Conservation (phyloP, 805 yeast genomes). For the Maudiozyma barnettii region DNA sequence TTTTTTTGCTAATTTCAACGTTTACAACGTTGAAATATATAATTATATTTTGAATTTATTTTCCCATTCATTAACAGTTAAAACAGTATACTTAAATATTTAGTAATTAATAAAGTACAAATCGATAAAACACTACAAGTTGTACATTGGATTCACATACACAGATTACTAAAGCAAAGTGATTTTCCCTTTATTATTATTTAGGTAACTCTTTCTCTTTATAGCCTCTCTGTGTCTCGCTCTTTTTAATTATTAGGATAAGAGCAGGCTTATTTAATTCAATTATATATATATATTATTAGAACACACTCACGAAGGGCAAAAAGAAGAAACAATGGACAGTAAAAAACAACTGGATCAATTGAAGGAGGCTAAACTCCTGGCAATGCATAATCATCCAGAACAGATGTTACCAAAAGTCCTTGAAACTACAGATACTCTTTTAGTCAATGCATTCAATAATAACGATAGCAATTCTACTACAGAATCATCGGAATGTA, state of each 20-base stretch:
- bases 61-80: neutral
- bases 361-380: constrained; percentile 21
- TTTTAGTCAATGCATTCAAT: constrained; percentile 8
- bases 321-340: neutral
- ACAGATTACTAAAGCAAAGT: too few relatives aligned
- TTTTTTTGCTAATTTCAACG: too few relatives aligned
- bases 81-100: neutral
- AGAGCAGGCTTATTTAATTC: too few relatives aligned
- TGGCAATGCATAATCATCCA: constrained; percentile 27
- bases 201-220: too few relatives aligned
- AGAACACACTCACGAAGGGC: neutral
- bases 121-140: neutral
- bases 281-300: neutral
- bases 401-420: constrained; percentile 25
- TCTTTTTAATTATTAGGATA: too few relatives aligned
- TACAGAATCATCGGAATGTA: constrained; percentile 2
- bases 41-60: too few relatives aligned
- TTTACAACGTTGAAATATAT: too few relatives aligned
- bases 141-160: too few relatives aligned
- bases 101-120: too few relatives aligned
- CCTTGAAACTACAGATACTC: constrained; percentile 23
- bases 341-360: constrained; percentile 12
- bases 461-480: constrained; percentile 1
- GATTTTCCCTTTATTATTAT: too few relatives aligned
- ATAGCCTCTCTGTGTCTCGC: too few relatives aligned